phyloP scores from a whole-genome alignment of 331 rosid genomes.

The Phaseolus coccineus region DNA sequence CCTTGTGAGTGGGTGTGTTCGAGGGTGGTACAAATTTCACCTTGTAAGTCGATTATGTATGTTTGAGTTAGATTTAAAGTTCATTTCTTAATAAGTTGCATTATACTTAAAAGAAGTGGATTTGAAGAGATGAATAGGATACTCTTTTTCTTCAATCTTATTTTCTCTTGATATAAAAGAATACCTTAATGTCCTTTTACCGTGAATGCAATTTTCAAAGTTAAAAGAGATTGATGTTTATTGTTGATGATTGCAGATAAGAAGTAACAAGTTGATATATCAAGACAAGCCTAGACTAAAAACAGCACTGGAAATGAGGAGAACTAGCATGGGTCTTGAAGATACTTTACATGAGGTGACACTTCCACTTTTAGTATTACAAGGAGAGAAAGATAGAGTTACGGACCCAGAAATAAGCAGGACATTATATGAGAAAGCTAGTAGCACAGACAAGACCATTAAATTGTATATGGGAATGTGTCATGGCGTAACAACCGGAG shows the following conservation, averaged over 20 bases:
- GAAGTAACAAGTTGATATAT: constrained; percentile 71
- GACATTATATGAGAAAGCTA: constrained; percentile 64
- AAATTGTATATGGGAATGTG: constrained; percentile 87
- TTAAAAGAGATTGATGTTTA: background rate
- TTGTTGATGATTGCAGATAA: constrained; percentile 55
- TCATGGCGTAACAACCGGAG: constrained; percentile 84
- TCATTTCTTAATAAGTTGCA: too few relatives aligned
- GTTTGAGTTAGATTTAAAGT: too few relatives aligned
- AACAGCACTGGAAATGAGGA: constrained; percentile 74
- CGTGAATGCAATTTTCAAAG: too few relatives aligned
- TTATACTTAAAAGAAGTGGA: background rate
- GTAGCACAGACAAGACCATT: constrained; percentile 84
- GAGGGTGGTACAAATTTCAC: too few relatives aligned
- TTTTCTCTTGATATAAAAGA: too few relatives aligned
- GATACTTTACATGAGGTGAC: constrained; percentile 60
- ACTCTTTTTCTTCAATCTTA: too few relatives aligned
- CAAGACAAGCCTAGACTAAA: constrained; percentile 79
- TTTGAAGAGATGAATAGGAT: background rate
- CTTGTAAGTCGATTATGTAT: too few relatives aligned
- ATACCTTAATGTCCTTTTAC: too few relatives aligned
- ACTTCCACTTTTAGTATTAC: constrained; percentile 81
- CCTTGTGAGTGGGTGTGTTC: too few relatives aligned
- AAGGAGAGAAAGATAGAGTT: constrained; percentile 84
- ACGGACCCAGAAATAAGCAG: constrained; percentile 94
- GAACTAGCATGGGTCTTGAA: constrained; percentile 65